Evolutionary conservation across 2,329 filamentous ascomycete species (phyloP), one percentile per base, ranked within the genome.

Genomic region (Aspergillus sergii): DNA sequence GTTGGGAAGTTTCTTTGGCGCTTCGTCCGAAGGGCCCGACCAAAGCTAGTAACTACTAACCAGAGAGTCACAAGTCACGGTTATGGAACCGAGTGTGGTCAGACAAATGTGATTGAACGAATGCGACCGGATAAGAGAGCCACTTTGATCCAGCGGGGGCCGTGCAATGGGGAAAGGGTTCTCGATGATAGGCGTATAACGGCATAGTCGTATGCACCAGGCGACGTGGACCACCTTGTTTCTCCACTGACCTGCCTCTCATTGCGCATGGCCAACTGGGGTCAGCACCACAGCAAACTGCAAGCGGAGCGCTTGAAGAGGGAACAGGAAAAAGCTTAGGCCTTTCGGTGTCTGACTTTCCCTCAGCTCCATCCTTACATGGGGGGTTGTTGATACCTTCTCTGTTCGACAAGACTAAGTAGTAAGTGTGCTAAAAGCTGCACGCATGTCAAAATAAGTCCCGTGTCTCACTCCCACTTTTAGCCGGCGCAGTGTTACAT

Each of bases 101-200:
- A 60, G 65, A 67, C 66, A 68, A 61, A 61, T 61, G 51, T 67
- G 68, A 69, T 69, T 69, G 68, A 67, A 60, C 55, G 66, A 67
- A 58, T 12, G 54, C 32, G 41, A 48, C 46, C 30, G 58, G 57
- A 59, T 55, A 46, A 60, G 61, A 60, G 62, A 57, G 46, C 59
- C 57, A 62, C 55, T 46, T 51, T 63, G 61, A 67, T 64, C 62
- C 45, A 55, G 63, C 66, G 63, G 68, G 65, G 59, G 59, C 63
- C 48, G 48, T 32, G 28, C 19, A 56, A 61, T 59, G 67, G 64
- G 62, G 63, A 65, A 62, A 58, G 14, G 21, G 45, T 28, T 46
- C 30, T 46, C 23, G 21, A 32, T 64, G 59, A 64, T 64, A 62
- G 62, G 58, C 28, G 45, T 32, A 41, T 19, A 34, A 45, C n/a